Evolutionary conservation across 2,329 filamentous ascomycete species (phyloP).

Genomic region (Trichophyton verrucosum): DNA sequence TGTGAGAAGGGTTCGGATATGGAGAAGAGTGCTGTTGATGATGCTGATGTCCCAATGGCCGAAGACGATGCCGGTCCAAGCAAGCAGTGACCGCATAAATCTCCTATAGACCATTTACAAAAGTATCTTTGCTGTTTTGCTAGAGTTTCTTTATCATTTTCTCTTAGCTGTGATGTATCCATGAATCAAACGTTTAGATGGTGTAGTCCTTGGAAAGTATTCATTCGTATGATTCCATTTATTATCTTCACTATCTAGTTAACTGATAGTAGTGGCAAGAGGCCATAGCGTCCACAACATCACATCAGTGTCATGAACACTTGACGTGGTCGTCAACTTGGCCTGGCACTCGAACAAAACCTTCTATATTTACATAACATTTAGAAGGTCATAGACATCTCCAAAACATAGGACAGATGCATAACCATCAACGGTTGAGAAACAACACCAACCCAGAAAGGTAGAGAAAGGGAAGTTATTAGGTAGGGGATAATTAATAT

Average conservation of each 20-base stretch:
- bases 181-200: not conserved
- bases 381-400: not conserved
- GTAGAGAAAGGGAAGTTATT: not conserved
- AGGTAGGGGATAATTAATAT: not conserved
- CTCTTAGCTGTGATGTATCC: not conserved
- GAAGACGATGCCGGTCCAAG: not conserved
- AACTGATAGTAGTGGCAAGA: not conserved
- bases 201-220: not conserved
- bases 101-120: not conserved
- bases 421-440: not conserved
- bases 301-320: not conserved
- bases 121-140: not conserved
- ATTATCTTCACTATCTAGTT: constrained; percentile 1
- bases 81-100: not conserved
- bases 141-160: not conserved
- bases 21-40: constrained; percentile 18
- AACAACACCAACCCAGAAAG: not conserved
- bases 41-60: constrained; percentile 11
- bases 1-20: constrained; percentile 26
- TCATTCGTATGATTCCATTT: not conserved
- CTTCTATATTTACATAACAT: not conserved
- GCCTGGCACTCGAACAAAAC: not conserved
- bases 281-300: not conserved
- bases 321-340: not conserved
- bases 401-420: not conserved